Evolutionary conservation across 305 asterid species (phyloP).

Genomic region (Andrographis paniculata): DNA sequence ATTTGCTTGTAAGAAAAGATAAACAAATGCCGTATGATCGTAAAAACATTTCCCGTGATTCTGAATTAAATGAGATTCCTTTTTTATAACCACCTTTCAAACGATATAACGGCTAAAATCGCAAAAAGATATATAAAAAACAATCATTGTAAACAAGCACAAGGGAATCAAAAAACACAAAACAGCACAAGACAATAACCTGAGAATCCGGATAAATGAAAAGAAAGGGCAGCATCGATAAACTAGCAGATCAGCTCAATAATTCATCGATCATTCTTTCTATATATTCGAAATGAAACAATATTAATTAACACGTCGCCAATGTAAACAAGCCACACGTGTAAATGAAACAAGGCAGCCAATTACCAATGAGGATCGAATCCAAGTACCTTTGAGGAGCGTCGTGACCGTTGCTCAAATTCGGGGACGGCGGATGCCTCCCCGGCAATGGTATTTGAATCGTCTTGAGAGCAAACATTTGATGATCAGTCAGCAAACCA

Average conservation of each 20-base stretch:
- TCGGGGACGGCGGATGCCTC: constrained; percentile 59
- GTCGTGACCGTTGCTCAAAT: constrained; percentile 29
- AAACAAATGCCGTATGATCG: too few relatives aligned
- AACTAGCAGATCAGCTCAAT: too few relatives aligned
- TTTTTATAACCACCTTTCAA: too few relatives aligned
- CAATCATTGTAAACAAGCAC: too few relatives aligned
- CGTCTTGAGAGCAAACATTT: constrained; percentile 68
- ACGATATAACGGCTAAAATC: too few relatives aligned
- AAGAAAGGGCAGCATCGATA: too few relatives aligned
- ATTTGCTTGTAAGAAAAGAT: too few relatives aligned
- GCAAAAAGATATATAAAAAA: too few relatives aligned
- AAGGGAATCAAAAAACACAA: not conserved
- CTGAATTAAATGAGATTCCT: too few relatives aligned
- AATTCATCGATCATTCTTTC: not conserved
- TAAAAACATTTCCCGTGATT: too few relatives aligned
- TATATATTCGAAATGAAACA: not conserved
- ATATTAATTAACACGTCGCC: not conserved
- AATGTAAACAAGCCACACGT: not conserved
- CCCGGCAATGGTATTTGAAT: constrained; percentile 65
- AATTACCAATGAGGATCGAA: constrained; percentile 4
- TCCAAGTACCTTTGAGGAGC: constrained; percentile 33
- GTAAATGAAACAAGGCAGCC: not conserved
- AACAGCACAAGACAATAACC: too few relatives aligned
- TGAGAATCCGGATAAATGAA: too few relatives aligned
- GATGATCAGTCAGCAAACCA: constrained; percentile 67